Percentiles rank a stretch among this genome's conserved stretches.
phyloP scores from a whole-genome alignment of 2,329 filamentous ascomycete species.

The Capronia coronata region DNA sequence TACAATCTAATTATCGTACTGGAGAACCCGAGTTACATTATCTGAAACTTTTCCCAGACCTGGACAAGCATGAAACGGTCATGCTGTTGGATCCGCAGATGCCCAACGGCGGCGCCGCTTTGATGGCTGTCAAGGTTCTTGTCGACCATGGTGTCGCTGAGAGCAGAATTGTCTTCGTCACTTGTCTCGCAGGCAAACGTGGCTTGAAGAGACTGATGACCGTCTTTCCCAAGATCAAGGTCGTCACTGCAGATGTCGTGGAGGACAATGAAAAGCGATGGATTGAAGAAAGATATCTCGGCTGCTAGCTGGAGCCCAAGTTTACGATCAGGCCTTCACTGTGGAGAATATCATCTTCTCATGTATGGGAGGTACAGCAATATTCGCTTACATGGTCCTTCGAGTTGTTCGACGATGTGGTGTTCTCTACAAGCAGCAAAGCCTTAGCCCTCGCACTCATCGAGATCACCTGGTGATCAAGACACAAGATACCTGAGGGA shows the following conservation, averaged over 20 bases:
- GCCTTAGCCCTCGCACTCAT: too few species aligned
- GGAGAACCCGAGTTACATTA: slow-evolving; percentile 93
- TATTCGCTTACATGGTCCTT: too few species aligned
- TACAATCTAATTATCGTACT: slow-evolving; percentile 78
- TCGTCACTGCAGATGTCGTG: slow-evolving; percentile 77
- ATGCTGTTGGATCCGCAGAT: slow-evolving; percentile 89
- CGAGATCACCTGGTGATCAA: too few species aligned
- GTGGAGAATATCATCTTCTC: too few species aligned
- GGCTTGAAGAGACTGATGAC: slow-evolving; percentile 78
- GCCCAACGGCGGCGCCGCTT: slow-evolving; percentile 73
- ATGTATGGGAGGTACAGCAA: too few species aligned
- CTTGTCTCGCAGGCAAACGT: slow-evolving; percentile 78
- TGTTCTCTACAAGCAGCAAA: too few species aligned
- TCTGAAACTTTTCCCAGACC: slow-evolving; percentile 67
- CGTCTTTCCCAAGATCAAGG: slow-evolving; percentile 79
- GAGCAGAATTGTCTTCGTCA: slow-evolving; percentile 82
- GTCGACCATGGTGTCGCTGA: slow-evolving; percentile 86
- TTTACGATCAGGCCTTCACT: too few species aligned
- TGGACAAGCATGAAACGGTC: slow-evolving; percentile 69
- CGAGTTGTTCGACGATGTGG: too few species aligned
- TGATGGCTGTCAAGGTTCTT: slow-evolving; percentile 96
- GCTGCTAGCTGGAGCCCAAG: slow-evolving; percentile 53
- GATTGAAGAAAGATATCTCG: slow-evolving; percentile 84
- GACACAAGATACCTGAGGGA: too few species aligned
- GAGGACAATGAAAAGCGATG: slow-evolving; percentile 78